Percentiles rank a stretch among this genome's conserved stretches.
Conservation (phyloP, 2,329 filamentous ascomycete genomes). For the Parastagonospora nodorum region DNA sequence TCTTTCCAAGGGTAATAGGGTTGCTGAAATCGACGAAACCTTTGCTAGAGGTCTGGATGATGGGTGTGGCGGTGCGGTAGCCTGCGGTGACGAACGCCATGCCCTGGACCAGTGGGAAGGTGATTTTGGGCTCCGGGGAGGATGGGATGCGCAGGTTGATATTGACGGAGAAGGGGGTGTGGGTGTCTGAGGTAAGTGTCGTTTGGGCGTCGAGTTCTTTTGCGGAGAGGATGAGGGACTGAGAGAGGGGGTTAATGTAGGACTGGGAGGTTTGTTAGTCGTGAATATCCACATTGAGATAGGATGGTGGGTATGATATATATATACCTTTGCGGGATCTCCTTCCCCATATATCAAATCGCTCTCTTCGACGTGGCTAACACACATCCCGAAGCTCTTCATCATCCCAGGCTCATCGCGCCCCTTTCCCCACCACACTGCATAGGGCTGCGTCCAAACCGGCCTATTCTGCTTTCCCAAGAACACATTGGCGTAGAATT, state of each 20-base stretch:
- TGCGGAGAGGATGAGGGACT: slow-evolving; percentile 81
- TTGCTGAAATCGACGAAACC: slow-evolving; percentile 71
- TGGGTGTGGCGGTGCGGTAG: slow-evolving; percentile 72
- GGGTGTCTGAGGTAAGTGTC: slow-evolving; percentile 57
- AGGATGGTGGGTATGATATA: too few relatives aligned
- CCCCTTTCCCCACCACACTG: slow-evolving; percentile 50
- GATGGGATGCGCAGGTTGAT: slow-evolving; percentile 66
- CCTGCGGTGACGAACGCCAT: slow-evolving; percentile 84
- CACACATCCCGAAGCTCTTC: slow-evolving; percentile 70
- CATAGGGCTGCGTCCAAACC: slow-evolving; percentile 71
- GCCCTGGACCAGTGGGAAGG: slow-evolving; percentile 84
- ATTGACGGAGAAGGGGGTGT: slow-evolving; percentile 64
- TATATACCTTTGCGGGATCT: slow-evolving; percentile 36
- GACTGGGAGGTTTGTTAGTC: slow-evolving; percentile 30
- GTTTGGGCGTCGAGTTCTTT: slow-evolving; percentile 70
- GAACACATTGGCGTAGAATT: slow-evolving; percentile 74
- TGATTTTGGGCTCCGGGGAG: slow-evolving; percentile 64
- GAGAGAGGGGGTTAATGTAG: slow-evolving; percentile 82
- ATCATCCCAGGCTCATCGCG: slow-evolving; percentile 60
- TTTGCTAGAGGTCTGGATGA: slow-evolving; percentile 71
- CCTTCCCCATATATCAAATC: slow-evolving; percentile 69
- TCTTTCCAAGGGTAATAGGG: slow-evolving; percentile 62
- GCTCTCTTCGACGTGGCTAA: slow-evolving; percentile 72
- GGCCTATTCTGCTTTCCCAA: slow-evolving; percentile 72
- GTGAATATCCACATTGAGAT: background rate